phyloP scores from a whole-genome alignment of 1,284 basidiomycete species.

The Vanrija pseudolonga region DNA sequence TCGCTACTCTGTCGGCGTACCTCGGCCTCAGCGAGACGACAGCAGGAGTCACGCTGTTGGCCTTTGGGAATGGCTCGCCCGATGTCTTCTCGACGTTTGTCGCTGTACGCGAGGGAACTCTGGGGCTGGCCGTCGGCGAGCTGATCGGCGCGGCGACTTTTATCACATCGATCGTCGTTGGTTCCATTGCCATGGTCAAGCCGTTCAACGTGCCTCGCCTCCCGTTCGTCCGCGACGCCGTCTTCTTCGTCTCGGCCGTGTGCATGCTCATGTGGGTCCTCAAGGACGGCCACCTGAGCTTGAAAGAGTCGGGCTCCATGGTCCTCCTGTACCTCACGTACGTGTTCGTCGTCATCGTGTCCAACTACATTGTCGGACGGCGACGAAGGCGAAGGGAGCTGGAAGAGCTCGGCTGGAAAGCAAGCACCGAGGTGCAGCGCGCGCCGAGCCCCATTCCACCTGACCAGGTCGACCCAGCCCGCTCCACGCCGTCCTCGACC shows the following conservation, averaged over 20 bases:
- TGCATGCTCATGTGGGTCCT: constrained; percentile 69
- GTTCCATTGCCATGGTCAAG: constrained; percentile 91
- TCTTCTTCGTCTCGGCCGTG: constrained; percentile 85
- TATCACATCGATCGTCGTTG: constrained; percentile 91
- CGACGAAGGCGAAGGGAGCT: constrained; percentile 45
- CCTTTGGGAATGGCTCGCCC: constrained; percentile 89
- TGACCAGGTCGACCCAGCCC: constrained; percentile 2
- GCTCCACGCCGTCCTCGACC: too few species aligned
- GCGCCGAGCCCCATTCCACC: neutral
- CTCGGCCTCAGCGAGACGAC: constrained; percentile 84
- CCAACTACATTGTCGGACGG: constrained; percentile 66
- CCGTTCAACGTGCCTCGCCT: constrained; percentile 78
- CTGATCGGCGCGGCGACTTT: constrained; percentile 92
- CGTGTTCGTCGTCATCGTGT: constrained; percentile 69
- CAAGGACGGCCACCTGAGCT: constrained; percentile 68
- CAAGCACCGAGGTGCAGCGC: neutral
- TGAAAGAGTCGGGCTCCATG: constrained; percentile 71
- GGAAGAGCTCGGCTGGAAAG: constrained; percentile 14
- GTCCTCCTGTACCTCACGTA: constrained; percentile 74
- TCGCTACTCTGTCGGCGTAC: constrained; percentile 75
- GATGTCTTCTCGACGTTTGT: constrained; percentile 93
- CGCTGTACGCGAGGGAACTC: constrained; percentile 80
- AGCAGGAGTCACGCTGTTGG: constrained; percentile 87
- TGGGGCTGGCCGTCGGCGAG: constrained; percentile 88
- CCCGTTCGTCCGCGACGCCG: constrained; percentile 86